Evolutionary conservation across 2,329 filamentous ascomycete species (phyloP), one percentile per base, ranked within the genome.

Genomic region (Colletotrichum navitas): DNA sequence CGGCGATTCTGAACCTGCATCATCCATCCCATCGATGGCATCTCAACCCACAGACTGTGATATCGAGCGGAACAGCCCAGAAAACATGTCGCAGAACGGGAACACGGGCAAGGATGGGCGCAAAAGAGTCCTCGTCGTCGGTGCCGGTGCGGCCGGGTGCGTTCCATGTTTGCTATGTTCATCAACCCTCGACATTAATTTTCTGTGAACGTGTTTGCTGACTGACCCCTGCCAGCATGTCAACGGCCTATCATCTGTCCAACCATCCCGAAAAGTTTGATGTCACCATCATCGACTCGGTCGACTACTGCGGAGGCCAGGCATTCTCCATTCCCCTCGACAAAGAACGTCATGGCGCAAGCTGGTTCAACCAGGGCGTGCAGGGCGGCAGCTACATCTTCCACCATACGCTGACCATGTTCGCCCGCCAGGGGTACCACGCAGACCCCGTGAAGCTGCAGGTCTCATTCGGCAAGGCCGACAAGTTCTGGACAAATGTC

Each of bases 371-470:
- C 75, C 88, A 91, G 74, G 89, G 89, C 62, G 89, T 91, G 2
- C 88, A 91, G 75, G 88, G 89, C 51, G 88, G 88, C 39, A 79
- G 71, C 12, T 78, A 88, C 79, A 90, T 90, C 75, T 90, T 90
- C 79, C 88, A 90, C 77, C 88, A 90, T 76, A 90, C 88, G 6
- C 85, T 90, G 82, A 88, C 87, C 68, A 89, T 89, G 85, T 90
- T 90, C 74, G 82, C 84, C 11, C 82, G 85, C 47, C 87, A 89
- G 74, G 86, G 87, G 2, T 85, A 86, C 74, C 82, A 73, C 47
- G 77, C 77, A 5, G 85, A 76, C 83, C 87, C 47, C 81, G 85
- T 90, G 52, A 85, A 88, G 72, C 82, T 90, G n/a, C 88, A 90
- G 75, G 84, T 91, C 3, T 86, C 88, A 0, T 90, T 90, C 73